These are phyloP conservation scores for Buxus sempervirens DNA, from an alignment of 164 flowering plant species.

Conservation along the genomic window DNA sequence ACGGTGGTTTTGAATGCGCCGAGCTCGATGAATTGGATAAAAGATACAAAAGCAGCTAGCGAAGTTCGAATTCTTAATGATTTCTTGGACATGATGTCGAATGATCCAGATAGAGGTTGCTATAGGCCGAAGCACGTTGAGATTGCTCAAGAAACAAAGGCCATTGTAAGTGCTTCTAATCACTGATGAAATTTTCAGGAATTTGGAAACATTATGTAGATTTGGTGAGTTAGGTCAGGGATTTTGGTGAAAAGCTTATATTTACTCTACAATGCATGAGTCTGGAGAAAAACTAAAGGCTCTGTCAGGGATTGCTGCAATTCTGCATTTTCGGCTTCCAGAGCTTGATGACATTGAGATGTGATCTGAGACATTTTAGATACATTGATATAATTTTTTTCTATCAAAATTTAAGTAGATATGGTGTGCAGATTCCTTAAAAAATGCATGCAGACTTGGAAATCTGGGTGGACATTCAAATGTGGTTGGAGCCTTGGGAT, in stretches of 20 bases:
- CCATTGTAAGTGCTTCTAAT: constrained; percentile 12
- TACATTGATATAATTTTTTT: no score
- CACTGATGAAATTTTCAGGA: constrained; percentile 15
- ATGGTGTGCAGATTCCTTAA: no score
- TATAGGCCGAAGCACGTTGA: constrained; percentile 15
- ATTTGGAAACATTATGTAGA: constrained; percentile 1
- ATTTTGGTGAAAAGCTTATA: constrained; percentile 3
- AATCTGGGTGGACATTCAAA: no score
- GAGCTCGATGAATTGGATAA: no score
- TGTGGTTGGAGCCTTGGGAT: no score
- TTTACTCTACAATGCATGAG: neutral
- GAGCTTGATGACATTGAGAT: constrained; percentile 10
- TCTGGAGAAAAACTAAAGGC: constrained; percentile 9
- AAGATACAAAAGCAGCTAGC: constrained; percentile 1
- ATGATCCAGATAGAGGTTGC: constrained; percentile 9
- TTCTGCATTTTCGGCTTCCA: constrained; percentile 9
- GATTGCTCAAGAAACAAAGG: constrained; percentile 8
- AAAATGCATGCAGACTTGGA: no score
- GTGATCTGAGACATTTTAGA: no score
- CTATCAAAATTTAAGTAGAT: no score
- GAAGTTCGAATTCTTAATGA: neutral
- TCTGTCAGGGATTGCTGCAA: constrained; percentile 18
- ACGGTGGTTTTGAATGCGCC: neutral
- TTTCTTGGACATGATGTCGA: neutral
- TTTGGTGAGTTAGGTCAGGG: constrained; percentile 13